Percentiles rank a stretch among this genome's conserved stretches.
Conservation (phyloP, 345 rosid species). For the Eucalyptus tenuipes region DNA sequence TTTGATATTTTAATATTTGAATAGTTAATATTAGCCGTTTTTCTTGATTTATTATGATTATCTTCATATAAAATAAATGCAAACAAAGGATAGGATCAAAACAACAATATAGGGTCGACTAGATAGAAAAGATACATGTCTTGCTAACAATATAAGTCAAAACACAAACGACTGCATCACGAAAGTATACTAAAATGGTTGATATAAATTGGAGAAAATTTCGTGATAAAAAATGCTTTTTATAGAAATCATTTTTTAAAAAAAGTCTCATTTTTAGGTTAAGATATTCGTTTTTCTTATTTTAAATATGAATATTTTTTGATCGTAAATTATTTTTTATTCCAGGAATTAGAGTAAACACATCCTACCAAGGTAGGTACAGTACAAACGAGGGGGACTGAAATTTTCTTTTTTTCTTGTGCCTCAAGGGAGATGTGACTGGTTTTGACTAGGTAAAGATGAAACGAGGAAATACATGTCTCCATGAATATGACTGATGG, state of each 20-base stretch:
- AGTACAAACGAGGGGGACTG: neutral
- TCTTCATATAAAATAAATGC: neutral
- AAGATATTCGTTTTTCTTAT: neutral
- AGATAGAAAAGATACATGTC: neutral
- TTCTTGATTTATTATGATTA: neutral
- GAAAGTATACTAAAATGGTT: too few relatives aligned
- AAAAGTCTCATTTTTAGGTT: neutral
- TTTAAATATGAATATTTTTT: neutral
- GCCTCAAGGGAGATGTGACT: neutral
- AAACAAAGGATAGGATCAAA: neutral
- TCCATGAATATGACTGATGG: neutral
- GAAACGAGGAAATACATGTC: neutral
- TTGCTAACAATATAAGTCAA: neutral
- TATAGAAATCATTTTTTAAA: neutral
- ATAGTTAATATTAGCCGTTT: accelerated
- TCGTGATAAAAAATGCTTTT: neutral
- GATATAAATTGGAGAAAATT: neutral
- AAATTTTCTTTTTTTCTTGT: neutral
- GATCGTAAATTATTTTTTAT: neutral
- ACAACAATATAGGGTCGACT: accelerated
- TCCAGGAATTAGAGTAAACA: too few relatives aligned
- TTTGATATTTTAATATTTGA: neutral
- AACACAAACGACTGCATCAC: neutral
- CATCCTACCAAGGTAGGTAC: neutral
- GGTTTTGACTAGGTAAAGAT: neutral